Evolutionary conservation across 345 rosid genomes (phyloP).

Genomic region (Ricinus communis): DNA sequence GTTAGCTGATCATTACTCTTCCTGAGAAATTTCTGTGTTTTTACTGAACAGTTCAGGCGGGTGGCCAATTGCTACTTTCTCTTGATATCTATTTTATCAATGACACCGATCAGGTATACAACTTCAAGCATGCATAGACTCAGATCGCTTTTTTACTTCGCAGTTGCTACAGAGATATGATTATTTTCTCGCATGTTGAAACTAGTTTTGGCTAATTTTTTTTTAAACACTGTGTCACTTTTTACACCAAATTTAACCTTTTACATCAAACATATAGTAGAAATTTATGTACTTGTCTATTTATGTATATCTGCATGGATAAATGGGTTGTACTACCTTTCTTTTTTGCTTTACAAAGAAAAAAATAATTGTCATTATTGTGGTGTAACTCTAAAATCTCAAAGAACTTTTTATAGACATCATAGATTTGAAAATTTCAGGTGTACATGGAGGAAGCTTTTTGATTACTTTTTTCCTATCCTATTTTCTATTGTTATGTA

Average conservation of each 20-base stretch:
- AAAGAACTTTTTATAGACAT: too few relatives aligned
- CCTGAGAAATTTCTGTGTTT: constrained; percentile 41
- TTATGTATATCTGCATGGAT: not conserved
- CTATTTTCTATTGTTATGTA: too few relatives aligned
- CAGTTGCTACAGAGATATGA: not conserved
- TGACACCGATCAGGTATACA: constrained; percentile 90
- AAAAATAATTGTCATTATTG: too few relatives aligned
- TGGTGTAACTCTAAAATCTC: too few relatives aligned
- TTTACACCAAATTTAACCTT: too few relatives aligned
- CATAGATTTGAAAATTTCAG: too few relatives aligned
- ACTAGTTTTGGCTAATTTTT: not conserved
- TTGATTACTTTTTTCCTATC: not conserved
- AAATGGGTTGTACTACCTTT: not conserved
- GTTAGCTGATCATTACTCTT: constrained; percentile 9
- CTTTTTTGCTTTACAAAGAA: too few relatives aligned
- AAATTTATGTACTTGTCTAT: not conserved
- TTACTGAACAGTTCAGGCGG: constrained; percentile 92
- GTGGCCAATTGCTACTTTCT: constrained; percentile 97
- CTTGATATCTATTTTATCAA: constrained; percentile 86
- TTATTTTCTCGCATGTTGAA: not conserved
- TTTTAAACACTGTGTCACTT: too few relatives aligned
- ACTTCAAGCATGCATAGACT: constrained; percentile 1
- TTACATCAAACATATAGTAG: too few relatives aligned
- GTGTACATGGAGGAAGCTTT: not conserved
- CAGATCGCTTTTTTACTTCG: not conserved